phyloP scores from a whole-genome alignment of 768 basidiomycete genomes.

The Tricholoma furcatifolium region DNA sequence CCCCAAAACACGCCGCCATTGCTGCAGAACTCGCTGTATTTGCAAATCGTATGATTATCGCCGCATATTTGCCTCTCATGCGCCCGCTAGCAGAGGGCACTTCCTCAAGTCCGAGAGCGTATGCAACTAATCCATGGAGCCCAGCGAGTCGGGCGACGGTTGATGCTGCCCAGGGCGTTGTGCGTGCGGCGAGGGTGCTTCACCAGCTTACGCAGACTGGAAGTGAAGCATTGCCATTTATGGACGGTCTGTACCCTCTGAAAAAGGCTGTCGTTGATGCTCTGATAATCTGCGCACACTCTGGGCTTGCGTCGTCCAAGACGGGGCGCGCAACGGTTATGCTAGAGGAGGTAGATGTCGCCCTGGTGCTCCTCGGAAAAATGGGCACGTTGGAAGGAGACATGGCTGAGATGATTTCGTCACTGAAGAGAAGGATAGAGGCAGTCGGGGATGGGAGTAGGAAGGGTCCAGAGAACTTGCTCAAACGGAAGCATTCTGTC shows the following conservation, averaged over 20 bases:
- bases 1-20: conserved; percentile 46
- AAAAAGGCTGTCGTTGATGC: conserved; percentile 66
- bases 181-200: conserved; percentile 48
- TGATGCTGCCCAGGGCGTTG: conserved; percentile 64
- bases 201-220: conserved; percentile 31
- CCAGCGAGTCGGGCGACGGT: conserved; percentile 59
- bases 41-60: conserved; percentile 60
- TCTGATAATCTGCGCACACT: conserved; percentile 61
- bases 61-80: conserved; percentile 69
- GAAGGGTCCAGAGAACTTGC: conserved; percentile 15
- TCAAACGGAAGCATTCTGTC: conserved; percentile 31
- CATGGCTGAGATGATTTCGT: conserved; percentile 22
- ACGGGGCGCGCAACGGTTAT: conserved; percentile 12
- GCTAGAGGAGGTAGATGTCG: conserved; percentile 24
- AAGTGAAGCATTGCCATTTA: conserved; percentile 31
- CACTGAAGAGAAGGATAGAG: conserved; percentile 24
- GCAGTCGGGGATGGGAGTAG: conserved; percentile 12
- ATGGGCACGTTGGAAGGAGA: conserved; percentile 18
- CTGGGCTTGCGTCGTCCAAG: conserved; percentile 46
- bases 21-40: conserved; percentile 49
- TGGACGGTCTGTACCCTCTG: conserved; percentile 52
- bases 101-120: conserved; percentile 8
- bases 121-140: conserved; percentile 32
- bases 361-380: conserved; percentile 23
- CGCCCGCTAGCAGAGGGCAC: conserved; percentile 19